phyloP scores from a whole-genome alignment of 257 asterid species.

The Solanum piurae region DNA sequence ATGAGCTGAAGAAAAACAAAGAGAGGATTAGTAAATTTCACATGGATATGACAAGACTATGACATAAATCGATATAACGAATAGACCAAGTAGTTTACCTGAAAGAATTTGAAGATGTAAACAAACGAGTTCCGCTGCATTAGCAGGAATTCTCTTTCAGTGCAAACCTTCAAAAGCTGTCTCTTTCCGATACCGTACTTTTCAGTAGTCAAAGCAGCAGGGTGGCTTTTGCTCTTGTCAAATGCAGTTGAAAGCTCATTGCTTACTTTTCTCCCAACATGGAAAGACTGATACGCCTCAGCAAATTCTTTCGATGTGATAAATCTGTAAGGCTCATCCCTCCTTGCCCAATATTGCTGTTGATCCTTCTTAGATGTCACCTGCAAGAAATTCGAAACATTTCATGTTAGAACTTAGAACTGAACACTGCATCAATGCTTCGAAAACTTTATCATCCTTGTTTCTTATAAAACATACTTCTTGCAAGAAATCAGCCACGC shows the following conservation, averaged over 20 bases:
- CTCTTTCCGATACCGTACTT: slow-evolving; percentile 39
- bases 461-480: slow-evolving; percentile 11
- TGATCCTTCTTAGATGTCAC: slow-evolving; percentile 49
- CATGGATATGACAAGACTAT: background rate
- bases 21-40: background rate
- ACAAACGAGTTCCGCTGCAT: slow-evolving; percentile 54
- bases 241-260: slow-evolving; percentile 42
- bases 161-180: slow-evolving; percentile 47
- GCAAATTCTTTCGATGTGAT: slow-evolving; percentile 31
- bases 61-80: background rate
- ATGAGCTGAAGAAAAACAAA: slow-evolving; percentile 23
- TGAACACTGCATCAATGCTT: background rate
- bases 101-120: slow-evolving; percentile 39
- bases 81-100: slow-evolving; percentile 15
- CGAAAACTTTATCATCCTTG: background rate
- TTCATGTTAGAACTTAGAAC: background rate
- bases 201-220: slow-evolving; percentile 55
- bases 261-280: slow-evolving; percentile 19
- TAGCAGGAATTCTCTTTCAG: slow-evolving; percentile 40
- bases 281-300: slow-evolving; percentile 36
- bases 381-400: slow-evolving; percentile 2
- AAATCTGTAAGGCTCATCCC: slow-evolving; percentile 31
- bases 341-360: slow-evolving; percentile 34
- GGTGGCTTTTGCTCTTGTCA: slow-evolving; percentile 62
- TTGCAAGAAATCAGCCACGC: slow-evolving; percentile 35